phyloP scores from a whole-genome alignment of 331 rosid genomes.

The Dryas integrifolia region DNA sequence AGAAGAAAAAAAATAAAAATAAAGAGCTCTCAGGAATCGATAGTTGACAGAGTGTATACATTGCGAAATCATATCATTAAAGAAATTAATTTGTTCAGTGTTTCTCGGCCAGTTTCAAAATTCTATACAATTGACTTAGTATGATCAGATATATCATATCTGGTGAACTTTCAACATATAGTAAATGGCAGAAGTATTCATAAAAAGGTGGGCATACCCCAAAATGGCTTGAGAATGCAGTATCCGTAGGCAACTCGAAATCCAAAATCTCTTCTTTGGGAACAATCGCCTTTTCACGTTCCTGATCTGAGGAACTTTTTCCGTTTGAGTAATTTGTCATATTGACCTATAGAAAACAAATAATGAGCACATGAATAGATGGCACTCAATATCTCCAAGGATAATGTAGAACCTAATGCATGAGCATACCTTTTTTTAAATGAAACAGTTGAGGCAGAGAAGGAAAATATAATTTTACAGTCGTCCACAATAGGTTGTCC shows the following conservation, averaged over 20 bases:
- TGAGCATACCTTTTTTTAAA: conserved; percentile 16
- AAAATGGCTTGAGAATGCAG: conserved; percentile 38
- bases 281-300: conserved; percentile 35
- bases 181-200: neutral
- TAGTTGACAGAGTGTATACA: neutral
- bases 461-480: neutral
- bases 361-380: conserved; percentile 7
- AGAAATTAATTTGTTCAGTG: neutral
- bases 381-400: conserved; percentile 8
- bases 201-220: conserved; percentile 46
- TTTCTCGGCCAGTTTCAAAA: neutral
- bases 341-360: conserved; percentile 39
- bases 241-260: conserved; percentile 41
- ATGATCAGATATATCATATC: neutral
- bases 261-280: conserved; percentile 72
- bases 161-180: neutral
- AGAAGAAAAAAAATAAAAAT: conserved; percentile 10
- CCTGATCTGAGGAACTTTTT: conserved; percentile 27
- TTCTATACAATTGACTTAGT: neutral
- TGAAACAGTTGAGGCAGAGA: neutral
- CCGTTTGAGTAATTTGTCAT: conserved; percentile 39
- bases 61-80: neutral
- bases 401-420: neutral
- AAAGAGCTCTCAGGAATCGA: neutral
- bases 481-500: conserved; percentile 2